Evolutionary conservation across 371 early-diverging fungal genomes (phyloP), one percentile per base, ranked within the genome.

Genomic region (Entomophthora muscae): DNA sequence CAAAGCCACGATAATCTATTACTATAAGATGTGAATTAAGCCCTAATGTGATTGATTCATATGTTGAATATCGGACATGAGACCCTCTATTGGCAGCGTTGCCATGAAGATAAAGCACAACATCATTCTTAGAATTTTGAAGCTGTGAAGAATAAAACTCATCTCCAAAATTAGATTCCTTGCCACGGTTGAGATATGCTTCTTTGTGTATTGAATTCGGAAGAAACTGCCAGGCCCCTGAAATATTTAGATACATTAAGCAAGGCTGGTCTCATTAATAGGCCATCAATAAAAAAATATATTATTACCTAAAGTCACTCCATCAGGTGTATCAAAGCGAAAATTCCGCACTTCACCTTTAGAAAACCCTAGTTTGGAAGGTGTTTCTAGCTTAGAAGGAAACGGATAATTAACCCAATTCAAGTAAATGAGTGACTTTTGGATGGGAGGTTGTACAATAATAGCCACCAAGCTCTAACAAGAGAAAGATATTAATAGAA

Each of bases 1-100:
- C 61, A 42, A 61, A 61, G 26, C 61, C 61, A 30, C 33, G 33
- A 42, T 61, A 61, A 22, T 61, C 61, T 12, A 61, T 17, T 5
- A 24, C 61, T 10, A 61, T 31, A 7, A 61, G 17, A n/a, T 61
- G 13, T 31, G 33, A 17, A 26, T 61, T n/a, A 27, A 32, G 31
- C 5, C 22, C 22, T 3, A 12, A 21, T 3, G 52, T 24, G 52
- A 61, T 10, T 17, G 13, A 21, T 3, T 22, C 21, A 22, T 61
- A 61, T 0, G 42, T 61, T n/a, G 33, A 28, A 33, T 12, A 33
- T 22, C 61, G 13, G 22, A 32, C 10, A n/a, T 10, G 24, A 22
- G 61, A 32, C 21, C 23, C 61, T 3, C 61, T 27, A 22, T 61
- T 61, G n/a, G 33, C 61, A 21, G 61, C 61, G 22, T 61, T 61